A percentile compares a stretch with the other conserved stretches of the same genome.
phyloP scores from a whole-genome alignment of 139 green algal species.

The Chlorella ohadii region DNA sequence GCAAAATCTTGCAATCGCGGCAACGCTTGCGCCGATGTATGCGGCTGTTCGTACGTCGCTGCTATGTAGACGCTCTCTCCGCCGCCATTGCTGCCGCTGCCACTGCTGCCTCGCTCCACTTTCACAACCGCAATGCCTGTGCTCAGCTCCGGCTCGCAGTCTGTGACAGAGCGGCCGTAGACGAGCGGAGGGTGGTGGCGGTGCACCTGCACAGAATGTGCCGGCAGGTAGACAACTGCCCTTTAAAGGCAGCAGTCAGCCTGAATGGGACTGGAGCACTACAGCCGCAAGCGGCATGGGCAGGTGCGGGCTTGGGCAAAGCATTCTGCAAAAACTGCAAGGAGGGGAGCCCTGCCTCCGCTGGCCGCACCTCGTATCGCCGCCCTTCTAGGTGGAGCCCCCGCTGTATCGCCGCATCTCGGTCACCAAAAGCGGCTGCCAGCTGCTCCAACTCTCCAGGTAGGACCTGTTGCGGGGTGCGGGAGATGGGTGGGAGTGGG shows the following conservation, averaged over 20 bases:
- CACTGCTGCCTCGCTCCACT: slow-evolving; percentile 40
- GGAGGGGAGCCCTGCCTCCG: too few species aligned
- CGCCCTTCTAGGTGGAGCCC: slow-evolving; percentile 43
- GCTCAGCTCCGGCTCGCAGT: slow-evolving; percentile 55
- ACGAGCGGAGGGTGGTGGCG: slow-evolving; percentile 76
- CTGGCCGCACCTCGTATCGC: slow-evolving; percentile 56
- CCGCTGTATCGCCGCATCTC: slow-evolving; percentile 45
- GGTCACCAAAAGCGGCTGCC: slow-evolving; percentile 7
- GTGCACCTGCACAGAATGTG: slow-evolving; percentile 70
- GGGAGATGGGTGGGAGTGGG: too few species aligned
- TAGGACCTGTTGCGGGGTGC: neutral
- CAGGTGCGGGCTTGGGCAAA: too few species aligned
- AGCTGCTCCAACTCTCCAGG: slow-evolving; percentile 33
- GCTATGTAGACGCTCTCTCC: slow-evolving; percentile 39
- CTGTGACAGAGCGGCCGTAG: slow-evolving; percentile 73
- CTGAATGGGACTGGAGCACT: too few species aligned
- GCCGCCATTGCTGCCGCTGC: slow-evolving; percentile 24
- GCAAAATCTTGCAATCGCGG: slow-evolving; percentile 67
- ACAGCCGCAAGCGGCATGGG: too few species aligned
- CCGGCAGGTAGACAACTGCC: too few species aligned
- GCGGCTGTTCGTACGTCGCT: slow-evolving; percentile 76
- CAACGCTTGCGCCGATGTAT: slow-evolving; percentile 73
- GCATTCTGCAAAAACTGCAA: neutral
- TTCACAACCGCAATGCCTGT: slow-evolving; percentile 67
- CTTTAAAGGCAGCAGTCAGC: too few species aligned